Evolutionary conservation across 345 rosid species (phyloP).

Genomic region (Pugionium cornutum): DNA sequence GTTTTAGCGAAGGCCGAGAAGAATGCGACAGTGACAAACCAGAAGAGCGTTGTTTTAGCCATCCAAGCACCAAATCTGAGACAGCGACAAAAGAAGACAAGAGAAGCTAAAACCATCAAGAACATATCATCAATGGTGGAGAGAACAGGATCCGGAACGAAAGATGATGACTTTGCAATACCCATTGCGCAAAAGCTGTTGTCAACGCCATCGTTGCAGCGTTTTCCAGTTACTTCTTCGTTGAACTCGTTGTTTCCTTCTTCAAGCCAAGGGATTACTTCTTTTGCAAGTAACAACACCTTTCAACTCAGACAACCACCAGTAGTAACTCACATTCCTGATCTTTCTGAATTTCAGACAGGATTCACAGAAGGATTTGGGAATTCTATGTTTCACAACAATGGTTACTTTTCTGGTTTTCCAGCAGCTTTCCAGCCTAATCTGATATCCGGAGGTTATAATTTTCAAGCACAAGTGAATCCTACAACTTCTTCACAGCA

Average conservation of each 20-base stretch:
- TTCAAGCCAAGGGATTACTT: constrained; percentile 24
- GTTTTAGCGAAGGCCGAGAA: neutral
- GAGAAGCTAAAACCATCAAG: constrained; percentile 22
- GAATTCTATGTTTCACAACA: constrained; percentile 23
- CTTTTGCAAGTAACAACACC: constrained; percentile 26
- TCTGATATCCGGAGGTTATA: constrained; percentile 17
- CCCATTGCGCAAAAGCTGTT: constrained; percentile 23
- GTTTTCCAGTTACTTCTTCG: constrained; percentile 25
- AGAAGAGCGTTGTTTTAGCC: constrained; percentile 35
- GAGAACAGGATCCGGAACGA: constrained; percentile 10
- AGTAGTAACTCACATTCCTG: constrained; percentile 29
- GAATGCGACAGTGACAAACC: constrained; percentile 3
- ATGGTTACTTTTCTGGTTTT: constrained; percentile 33
- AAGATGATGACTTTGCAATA: constrained; percentile 19
- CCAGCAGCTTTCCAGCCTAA: constrained; percentile 30
- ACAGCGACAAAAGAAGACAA: constrained; percentile 23
- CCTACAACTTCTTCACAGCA: constrained; percentile 23
- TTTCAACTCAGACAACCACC: constrained; percentile 28
- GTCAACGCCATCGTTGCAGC: constrained; percentile 20
- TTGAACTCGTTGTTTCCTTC: constrained; percentile 22
- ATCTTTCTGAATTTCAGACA: constrained; percentile 26
- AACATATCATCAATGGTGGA: constrained; percentile 16
- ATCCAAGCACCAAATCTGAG: constrained; percentile 31
- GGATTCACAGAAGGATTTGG: constrained; percentile 21
- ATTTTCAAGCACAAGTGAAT: constrained; percentile 23